phyloP scores from a whole-genome alignment of 73 alveolate genomes.

The Stentor roeselii region DNA sequence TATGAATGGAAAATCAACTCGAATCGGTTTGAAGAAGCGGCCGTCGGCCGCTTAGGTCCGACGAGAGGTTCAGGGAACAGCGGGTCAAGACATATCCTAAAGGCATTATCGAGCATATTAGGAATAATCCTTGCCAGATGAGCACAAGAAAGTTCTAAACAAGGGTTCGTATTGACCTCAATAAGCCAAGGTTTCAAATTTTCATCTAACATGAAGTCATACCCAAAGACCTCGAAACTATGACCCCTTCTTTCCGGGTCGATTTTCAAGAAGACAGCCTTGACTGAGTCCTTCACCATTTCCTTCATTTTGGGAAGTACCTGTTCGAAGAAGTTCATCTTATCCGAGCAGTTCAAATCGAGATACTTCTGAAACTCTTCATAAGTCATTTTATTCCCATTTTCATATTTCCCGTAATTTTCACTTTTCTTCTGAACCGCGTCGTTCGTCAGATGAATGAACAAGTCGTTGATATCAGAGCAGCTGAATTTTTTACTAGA shows the following conservation, averaged over 20 bases:
- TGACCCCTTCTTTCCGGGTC: slow-evolving; percentile 53
- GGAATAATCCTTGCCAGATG: no score
- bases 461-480: slow-evolving; percentile 45
- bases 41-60: no score
- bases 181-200: slow-evolving; percentile 76
- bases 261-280: slow-evolving; percentile 41
- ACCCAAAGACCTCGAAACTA: slow-evolving; percentile 65
- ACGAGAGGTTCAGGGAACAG: slow-evolving; percentile 38
- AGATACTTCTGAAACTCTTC: slow-evolving; percentile 72
- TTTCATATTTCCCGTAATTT: slow-evolving; percentile 92
- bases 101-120: slow-evolving; percentile 46
- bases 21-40: no score
- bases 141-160: no score
- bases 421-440: slow-evolving; percentile 87
- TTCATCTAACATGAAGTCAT: slow-evolving; percentile 85
- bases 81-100: slow-evolving; percentile 47
- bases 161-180: slow-evolving; percentile 91
- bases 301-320: slow-evolving; percentile 48
- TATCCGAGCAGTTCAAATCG: slow-evolving; percentile 28
- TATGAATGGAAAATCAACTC: no score
- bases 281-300: slow-evolving; percentile 45
- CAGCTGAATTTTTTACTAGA: slow-evolving; percentile 62
- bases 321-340: slow-evolving; percentile 27
- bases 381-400: slow-evolving; percentile 73
- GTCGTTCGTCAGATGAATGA: slow-evolving; percentile 94